These are phyloP conservation scores for Kwoniella bestiolae DNA, from an alignment of 768 basidiomycete species.

Conservation along the genomic window DNA sequence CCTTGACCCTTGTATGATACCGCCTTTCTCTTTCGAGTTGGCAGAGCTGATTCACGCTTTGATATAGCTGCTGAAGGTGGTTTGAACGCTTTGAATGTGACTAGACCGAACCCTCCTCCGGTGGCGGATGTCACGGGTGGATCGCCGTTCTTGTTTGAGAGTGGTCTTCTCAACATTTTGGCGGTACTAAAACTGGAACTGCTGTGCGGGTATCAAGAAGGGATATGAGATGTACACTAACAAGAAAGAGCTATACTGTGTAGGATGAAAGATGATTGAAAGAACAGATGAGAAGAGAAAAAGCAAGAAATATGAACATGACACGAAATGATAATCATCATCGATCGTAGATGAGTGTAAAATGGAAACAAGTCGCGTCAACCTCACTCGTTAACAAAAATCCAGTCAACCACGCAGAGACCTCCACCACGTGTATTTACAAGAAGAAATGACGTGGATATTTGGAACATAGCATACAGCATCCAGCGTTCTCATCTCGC, in stretches of 20 bases:
- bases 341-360: background rate
- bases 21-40: constrained; percentile 76
- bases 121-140: constrained; percentile 45
- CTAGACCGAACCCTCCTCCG: constrained; percentile 57
- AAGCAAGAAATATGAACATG: background rate
- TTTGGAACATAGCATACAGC: background rate
- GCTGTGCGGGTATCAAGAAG: background rate
- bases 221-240: background rate
- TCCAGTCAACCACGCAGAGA: constrained; percentile 9
- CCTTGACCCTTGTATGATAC: constrained; percentile 72
- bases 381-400: background rate
- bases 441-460: background rate
- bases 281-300: background rate
- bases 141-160: constrained; percentile 40
- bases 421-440: background rate
- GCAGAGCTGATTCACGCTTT: constrained; percentile 32
- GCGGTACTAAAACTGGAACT: too few species aligned
- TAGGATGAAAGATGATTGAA: too few species aligned
- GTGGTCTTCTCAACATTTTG: constrained; percentile 46
- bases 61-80: constrained; percentile 44
- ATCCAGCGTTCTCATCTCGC: too few species aligned
- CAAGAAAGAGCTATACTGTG: constrained; percentile 2
- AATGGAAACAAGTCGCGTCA: constrained; percentile 15
- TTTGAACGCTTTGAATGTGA: constrained; percentile 56
- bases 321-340: background rate